Conservation (phyloP, 2,329 filamentous ascomycete genomes). For the Bipolaris gigantea region DNA sequence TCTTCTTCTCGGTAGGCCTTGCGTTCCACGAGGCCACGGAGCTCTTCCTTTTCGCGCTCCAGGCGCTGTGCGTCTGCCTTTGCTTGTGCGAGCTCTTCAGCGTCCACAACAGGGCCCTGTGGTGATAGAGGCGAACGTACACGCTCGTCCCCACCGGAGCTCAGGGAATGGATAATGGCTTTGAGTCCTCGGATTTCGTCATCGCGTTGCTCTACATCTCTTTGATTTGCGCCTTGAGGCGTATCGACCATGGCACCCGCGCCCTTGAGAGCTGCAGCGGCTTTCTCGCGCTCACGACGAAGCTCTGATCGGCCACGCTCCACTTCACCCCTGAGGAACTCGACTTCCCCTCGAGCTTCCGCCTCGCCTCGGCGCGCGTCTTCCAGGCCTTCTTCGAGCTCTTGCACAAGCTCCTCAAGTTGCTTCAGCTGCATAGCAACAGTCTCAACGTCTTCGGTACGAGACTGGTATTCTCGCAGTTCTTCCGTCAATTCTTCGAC, state of each 20-base stretch:
- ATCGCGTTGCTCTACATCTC: constrained; percentile 89
- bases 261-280: constrained; percentile 62
- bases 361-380: constrained; percentile 92
- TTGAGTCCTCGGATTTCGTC: constrained; percentile 97
- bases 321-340: constrained; percentile 92
- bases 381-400: constrained; percentile 94
- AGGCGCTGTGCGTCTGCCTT: constrained; percentile 67
- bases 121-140: constrained; percentile 37
- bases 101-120: constrained; percentile 30
- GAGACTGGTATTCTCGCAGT: constrained; percentile 77
- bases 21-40: constrained; percentile 71
- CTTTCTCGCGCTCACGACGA: constrained; percentile 83
- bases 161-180: constrained; percentile 95
- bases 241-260: constrained; percentile 52
- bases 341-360: constrained; percentile 91
- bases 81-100: constrained; percentile 59
- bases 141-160: constrained; percentile 61
- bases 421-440: constrained; percentile 92
- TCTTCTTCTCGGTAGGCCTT: constrained; percentile 79
- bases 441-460: constrained; percentile 85
- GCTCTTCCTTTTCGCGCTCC: constrained; percentile 77
- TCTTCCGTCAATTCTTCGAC: constrained; percentile 85
- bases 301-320: constrained; percentile 88
- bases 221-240: constrained; percentile 52
- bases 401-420: constrained; percentile 92